phyloP scores from a whole-genome alignment of 2,329 filamentous ascomycete genomes.

The Ilyonectria robusta region DNA sequence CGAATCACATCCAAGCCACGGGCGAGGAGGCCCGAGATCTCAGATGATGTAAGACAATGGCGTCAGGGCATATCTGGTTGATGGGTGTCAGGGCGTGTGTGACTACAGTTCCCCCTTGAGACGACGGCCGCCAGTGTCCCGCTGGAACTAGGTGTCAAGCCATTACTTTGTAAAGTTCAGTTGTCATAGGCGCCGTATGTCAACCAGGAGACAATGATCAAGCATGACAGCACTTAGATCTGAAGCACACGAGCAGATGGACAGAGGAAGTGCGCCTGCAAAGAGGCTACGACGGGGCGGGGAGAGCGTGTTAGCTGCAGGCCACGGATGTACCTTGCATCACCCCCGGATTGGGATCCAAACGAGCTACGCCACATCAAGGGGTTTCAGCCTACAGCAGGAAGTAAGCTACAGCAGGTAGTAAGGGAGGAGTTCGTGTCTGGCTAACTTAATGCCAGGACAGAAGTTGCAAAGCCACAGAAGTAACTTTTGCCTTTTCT shows the following conservation, averaged over 20 bases:
- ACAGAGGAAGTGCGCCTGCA: not conserved
- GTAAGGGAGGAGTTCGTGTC: not conserved
- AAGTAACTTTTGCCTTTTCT: not conserved
- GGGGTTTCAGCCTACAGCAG: slow-evolving; percentile 1
- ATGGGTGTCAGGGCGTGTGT: not conserved
- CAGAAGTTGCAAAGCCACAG: not conserved
- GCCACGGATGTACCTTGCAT: slow-evolving; percentile 35
- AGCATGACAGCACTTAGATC: not conserved
- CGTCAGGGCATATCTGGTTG: slow-evolving; percentile 32
- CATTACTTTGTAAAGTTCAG: not conserved
- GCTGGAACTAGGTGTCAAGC: not conserved
- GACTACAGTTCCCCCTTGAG: slow-evolving; percentile 14
- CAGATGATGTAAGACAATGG: slow-evolving; percentile 30
- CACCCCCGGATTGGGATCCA: slow-evolving; percentile 18
- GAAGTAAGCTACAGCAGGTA: no score
- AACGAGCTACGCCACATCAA: slow-evolving; percentile 10
- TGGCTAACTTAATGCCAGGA: not conserved
- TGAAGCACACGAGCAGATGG: not conserved
- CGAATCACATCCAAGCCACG: not conserved
- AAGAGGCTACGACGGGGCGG: not conserved
- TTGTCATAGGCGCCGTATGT: not conserved
- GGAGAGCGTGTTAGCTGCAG: slow-evolving; percentile 28
- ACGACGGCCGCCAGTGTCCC: slow-evolving; percentile 12
- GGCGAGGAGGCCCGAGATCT: slow-evolving; percentile 27
- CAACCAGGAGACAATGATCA: not conserved